Percentiles rank a stretch among this genome's conserved stretches.
Conservation (phyloP, 1,139 yeast species). For the Saccharomycopsis hybrid region DNA sequence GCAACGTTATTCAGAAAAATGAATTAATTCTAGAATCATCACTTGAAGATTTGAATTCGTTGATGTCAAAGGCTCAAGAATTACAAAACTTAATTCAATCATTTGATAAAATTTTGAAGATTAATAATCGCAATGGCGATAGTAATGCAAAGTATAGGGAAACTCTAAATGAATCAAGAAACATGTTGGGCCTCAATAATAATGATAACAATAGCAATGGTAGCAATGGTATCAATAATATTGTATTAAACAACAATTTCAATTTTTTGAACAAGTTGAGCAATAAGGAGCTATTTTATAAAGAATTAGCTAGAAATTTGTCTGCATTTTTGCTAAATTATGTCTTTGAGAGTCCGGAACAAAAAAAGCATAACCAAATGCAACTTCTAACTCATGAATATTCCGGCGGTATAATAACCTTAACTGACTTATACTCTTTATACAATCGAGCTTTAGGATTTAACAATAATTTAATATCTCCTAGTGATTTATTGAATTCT, state of each 20-base stretch:
- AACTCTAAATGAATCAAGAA: conserved; percentile 12
- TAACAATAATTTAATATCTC: conserved; percentile 54
- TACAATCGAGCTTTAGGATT: conserved; percentile 52
- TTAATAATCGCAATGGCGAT: conserved; percentile 25
- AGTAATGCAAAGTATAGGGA: conserved; percentile 25
- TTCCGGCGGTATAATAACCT: conserved; percentile 48
- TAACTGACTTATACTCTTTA: conserved; percentile 53
- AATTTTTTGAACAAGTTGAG: conserved; percentile 20
- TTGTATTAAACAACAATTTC: conserved; percentile 20
- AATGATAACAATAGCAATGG: conserved; percentile 19
- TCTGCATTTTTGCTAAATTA: conserved; percentile 14
- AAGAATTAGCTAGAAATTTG: conserved; percentile 33
- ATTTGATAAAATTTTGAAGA: conserved; percentile 32
- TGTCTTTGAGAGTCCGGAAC: conserved; percentile 10
- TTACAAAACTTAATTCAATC: conserved; percentile 53
- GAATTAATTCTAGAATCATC: conserved; percentile 63
- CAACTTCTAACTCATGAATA: conserved; percentile 8
- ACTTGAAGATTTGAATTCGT: conserved; percentile 66
- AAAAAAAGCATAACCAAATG: not conserved
- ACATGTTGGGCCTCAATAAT: conserved; percentile 11
- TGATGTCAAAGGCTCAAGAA: conserved; percentile 75
- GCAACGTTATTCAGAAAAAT: conserved; percentile 50
- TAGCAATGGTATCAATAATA: conserved; percentile 25
- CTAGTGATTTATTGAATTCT: conserved; percentile 48
- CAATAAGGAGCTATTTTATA: conserved; percentile 34